phyloP scores from a whole-genome alignment of 371 early-diverging fungal species.

The Chytridium lagenaria region DNA sequence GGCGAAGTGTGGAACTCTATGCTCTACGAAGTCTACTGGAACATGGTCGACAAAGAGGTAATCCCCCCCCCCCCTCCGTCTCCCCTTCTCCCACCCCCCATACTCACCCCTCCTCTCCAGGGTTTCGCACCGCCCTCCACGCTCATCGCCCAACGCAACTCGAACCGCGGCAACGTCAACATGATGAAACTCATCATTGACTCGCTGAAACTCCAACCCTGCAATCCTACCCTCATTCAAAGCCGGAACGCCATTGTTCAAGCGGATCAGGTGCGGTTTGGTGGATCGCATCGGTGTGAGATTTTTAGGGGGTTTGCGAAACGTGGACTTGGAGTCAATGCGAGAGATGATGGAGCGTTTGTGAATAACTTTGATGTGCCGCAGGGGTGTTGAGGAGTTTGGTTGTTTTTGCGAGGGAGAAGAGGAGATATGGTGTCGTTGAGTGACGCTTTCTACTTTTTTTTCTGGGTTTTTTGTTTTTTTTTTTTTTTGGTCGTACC shows the following conservation, averaged over 20 bases:
- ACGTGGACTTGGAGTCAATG: constrained; percentile 56
- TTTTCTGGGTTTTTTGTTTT: too few species aligned
- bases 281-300: constrained; percentile 77
- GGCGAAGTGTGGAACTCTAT: constrained; percentile 53
- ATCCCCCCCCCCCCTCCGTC: constrained; percentile 75
- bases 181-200: constrained; percentile 37
- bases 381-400: not conserved
- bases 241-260: constrained; percentile 90
- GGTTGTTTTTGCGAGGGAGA: too few species aligned
- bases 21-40: constrained; percentile 88
- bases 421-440: too few species aligned
- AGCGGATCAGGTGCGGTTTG: constrained; percentile 78
- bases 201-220: constrained; percentile 79
- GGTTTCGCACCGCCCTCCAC: constrained; percentile 52
- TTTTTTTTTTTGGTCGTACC: not conserved
- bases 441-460: too few species aligned
- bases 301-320: constrained; percentile 89
- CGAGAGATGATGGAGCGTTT: constrained; percentile 15
- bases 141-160: not conserved
- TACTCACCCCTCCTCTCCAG: too few species aligned
- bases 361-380: constrained; percentile 12
- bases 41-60: constrained; percentile 72
- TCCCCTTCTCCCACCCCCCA: too few species aligned
- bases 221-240: constrained; percentile 83
- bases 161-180: constrained; percentile 35